Evolutionary conservation across 1,139 yeast genomes (phyloP).

Genomic region (Kluyveromyces sp.): DNA sequence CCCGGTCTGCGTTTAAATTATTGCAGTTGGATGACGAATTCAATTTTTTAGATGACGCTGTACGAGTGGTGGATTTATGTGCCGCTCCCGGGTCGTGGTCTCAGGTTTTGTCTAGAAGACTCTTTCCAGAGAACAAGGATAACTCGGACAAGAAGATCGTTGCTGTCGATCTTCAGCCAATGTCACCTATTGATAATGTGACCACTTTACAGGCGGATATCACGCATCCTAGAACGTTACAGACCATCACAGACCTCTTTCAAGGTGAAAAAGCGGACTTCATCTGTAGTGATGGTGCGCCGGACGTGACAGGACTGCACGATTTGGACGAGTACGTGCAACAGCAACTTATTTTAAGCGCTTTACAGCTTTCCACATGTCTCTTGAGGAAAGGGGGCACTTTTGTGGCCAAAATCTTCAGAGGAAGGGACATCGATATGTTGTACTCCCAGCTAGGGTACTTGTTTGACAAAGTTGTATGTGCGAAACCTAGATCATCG

Average conservation of each 20-base stretch:
- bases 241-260: slow-evolving; percentile 66
- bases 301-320: slow-evolving; percentile 95
- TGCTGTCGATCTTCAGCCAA: slow-evolving; percentile 93
- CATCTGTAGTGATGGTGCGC: slow-evolving; percentile 97
- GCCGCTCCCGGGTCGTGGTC: slow-evolving; percentile 99
- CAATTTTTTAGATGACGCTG: slow-evolving; percentile 60
- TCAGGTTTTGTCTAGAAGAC: slow-evolving; percentile 76
- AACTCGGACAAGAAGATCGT: slow-evolving; percentile 57
- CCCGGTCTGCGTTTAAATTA: slow-evolving; percentile 89
- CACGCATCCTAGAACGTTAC: slow-evolving; percentile 86
- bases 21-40: slow-evolving; percentile 87
- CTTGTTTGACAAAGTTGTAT: slow-evolving; percentile 75
- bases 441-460: slow-evolving; percentile 82
- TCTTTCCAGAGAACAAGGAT: slow-evolving; percentile 38
- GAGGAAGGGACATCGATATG: slow-evolving; percentile 92
- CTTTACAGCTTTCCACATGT: slow-evolving; percentile 85
- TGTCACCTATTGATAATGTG: slow-evolving; percentile 89
- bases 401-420: slow-evolving; percentile 90
- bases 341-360: slow-evolving; percentile 86
- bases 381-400: slow-evolving; percentile 81
- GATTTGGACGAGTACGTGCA: slow-evolving; percentile 95
- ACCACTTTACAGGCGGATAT: slow-evolving; percentile 91
- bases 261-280: slow-evolving; percentile 92
- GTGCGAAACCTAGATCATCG: slow-evolving; percentile 94
- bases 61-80: slow-evolving; percentile 88